These are phyloP conservation scores for Trichophyton schoenleinii DNA, from an alignment of 2,329 filamentous ascomycete species.

Conservation along the genomic window DNA sequence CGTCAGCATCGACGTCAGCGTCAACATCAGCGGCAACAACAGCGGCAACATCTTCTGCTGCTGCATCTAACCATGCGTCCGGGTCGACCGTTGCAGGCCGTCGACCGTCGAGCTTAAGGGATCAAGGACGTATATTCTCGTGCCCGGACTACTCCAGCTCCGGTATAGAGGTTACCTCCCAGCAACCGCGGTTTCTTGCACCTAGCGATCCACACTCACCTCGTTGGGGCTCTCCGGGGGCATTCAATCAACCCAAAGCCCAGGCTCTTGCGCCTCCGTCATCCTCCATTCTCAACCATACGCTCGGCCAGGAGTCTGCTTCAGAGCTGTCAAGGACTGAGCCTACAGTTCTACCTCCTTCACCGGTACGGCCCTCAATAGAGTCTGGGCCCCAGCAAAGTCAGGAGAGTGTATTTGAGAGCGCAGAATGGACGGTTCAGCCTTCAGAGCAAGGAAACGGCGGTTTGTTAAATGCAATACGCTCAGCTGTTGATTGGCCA, in stretches of 20 bases:
- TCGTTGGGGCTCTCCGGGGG: conserved; percentile 55
- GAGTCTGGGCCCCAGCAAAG: conserved; percentile 9
- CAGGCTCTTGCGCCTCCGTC: conserved; percentile 62
- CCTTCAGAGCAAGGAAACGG: conserved; percentile 85
- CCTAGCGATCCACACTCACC: conserved; percentile 64
- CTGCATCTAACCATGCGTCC: neutral
- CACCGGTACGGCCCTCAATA: neutral
- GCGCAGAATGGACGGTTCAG: conserved; percentile 71
- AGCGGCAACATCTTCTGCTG: neutral
- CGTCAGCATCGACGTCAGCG: too few relatives aligned
- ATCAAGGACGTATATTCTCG: conserved; percentile 26
- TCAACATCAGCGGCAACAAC: neutral
- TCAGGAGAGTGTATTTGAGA: conserved; percentile 45
- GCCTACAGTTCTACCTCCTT: conserved; percentile 5
- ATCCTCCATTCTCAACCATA: conserved; percentile 60
- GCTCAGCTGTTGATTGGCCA: conserved; percentile 59
- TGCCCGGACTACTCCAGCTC: conserved; percentile 20
- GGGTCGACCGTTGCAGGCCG: neutral
- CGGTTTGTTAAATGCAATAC: conserved; percentile 76
- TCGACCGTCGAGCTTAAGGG: conserved; percentile 8
- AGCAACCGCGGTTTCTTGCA: conserved; percentile 41
- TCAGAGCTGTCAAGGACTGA: conserved; percentile 11
- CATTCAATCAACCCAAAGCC: conserved; percentile 66
- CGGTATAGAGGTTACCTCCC: conserved; percentile 1
- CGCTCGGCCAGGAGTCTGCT: conserved; percentile 15